Conservation (phyloP, 148 eudicot species). For the Heliamphora exappendiculata region DNA sequence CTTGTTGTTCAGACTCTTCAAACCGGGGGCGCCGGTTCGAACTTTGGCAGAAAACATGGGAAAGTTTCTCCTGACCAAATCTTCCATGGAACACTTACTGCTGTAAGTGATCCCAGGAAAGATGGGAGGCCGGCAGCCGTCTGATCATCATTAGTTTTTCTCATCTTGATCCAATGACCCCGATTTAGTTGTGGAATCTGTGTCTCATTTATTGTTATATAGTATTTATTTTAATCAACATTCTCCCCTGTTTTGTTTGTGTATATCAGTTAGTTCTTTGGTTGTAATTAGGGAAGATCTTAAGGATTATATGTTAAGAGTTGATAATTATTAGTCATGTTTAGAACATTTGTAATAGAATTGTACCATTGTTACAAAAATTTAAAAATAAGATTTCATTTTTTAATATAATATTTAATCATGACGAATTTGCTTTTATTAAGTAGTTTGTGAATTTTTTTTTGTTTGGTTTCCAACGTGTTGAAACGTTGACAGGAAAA, state of each 20-base stretch:
- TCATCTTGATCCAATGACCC: not conserved
- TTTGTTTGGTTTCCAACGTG: too few species aligned
- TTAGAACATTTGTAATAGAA: too few species aligned
- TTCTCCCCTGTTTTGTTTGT: not conserved
- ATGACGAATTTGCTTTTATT: too few species aligned
- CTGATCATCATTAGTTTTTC: slow-evolving; percentile 13
- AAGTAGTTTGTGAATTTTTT: too few species aligned
- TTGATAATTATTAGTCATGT: not conserved
- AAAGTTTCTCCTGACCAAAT: slow-evolving; percentile 14
- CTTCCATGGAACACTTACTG: slow-evolving; percentile 60
- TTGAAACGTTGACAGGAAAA: too few species aligned
- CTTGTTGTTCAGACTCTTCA: slow-evolving; percentile 60
- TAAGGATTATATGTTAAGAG: not conserved
- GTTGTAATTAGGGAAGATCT: not conserved
- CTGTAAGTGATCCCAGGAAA: slow-evolving; percentile 46
- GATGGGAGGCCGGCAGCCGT: slow-evolving; percentile 54
- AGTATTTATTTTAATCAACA: not conserved
- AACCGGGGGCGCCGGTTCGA: slow-evolving; percentile 22
- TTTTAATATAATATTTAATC: too few species aligned
- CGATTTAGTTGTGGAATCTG: not conserved
- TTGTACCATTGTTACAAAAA: too few species aligned
- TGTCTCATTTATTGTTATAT: not conserved
- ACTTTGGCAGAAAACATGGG: slow-evolving; percentile 14
- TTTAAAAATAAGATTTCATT: too few species aligned
- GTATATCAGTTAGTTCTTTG: not conserved